Base-by-base conservation (phyloP, 2,329 filamentous ascomycete genomes). In the Dryadomyces quercivorus region DNA sequence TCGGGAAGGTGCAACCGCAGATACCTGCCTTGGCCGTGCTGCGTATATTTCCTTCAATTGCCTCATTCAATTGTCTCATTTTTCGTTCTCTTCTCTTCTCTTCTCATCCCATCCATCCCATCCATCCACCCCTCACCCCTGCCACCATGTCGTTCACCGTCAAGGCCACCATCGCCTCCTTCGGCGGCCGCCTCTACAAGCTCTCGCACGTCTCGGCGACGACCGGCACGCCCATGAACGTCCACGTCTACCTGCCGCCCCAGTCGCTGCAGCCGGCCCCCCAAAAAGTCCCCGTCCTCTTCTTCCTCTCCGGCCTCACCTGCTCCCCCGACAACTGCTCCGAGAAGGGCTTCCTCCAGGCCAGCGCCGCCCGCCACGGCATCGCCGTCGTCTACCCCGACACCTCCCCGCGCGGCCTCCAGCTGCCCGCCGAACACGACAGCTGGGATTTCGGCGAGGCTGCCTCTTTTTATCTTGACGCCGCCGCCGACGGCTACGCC, bases 371-470 rank as follows among this genome's bases (percentile, higher is more conserved):
- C 55, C 76, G 84, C 63, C 85, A 84, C 67, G 88, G 88, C 64
- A 87, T 98, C 67, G 93, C 93, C n/a, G 73, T 98, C 55, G 80
- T 96, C 53, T 97, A 90, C 72, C 93, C 93, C 1, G 93, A 98
- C 73, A 98, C 93, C 21, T 94, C 87, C 55, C 93, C 93, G 55
- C 82, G 92, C 55, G 92, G 92, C 1, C 78, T 93, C 50, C 74
- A 83, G 62, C 84, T 95, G 58, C 73, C 84, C 36, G 90, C 88
- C 63, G 91, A 97, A 75, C 83, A 94, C 64, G 92, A 95, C 60
- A 69, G 77, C 50, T 98, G 84, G 70, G 93, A 98, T 71, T 97
- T 98, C 67, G 93, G 93, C 63, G 82, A 81, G 59, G 92, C 87
- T 5, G 93, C 93, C 1, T 88, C 89, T 54, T 98, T 98, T 77